Base-by-base conservation (phyloP, 129 eudicot species). In the Flaveria trinervia region DNA sequence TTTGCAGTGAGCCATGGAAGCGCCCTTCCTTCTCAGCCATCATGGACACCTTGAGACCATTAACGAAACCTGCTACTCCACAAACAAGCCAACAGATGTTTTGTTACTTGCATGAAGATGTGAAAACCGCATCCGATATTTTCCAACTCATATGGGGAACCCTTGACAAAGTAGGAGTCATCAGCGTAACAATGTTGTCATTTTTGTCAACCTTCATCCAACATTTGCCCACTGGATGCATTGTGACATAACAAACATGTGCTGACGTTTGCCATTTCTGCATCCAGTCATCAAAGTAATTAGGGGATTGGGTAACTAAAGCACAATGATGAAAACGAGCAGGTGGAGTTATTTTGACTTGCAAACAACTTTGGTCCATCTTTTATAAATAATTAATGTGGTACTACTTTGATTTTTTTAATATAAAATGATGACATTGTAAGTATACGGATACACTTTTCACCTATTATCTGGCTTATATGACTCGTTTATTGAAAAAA, bases 11-110 rank as follows among this genome's bases (percentile, higher is more conserved):
- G 75, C 87, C 96, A 46, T 79, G 85, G 91, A 84, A 84, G 56
- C 89, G 96, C 4, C 96, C 96, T 39, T 88, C 96, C 36, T 90
- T 88, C 79, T 55, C 89, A 64, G 79, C 76, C 78, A 86, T 90
- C 68, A 88, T 90, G 93, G 96, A 88, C 13, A 73, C 85, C 3
- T 77, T 82, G 57, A 78, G 74, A 82, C 85, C 78, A 2, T 65
- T 82, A 20, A 82, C 83, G 1, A 80, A 80, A 65, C 83, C 83
- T 65, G 55, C 83, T 26, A 80, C 83, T 30, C 79, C 83, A 72
- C 83, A 79, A 62, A 79, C 83, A 79, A 79, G 83, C 55, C 83
- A 80, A 72, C 83, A 17, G 83, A 80, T 50, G 79, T 80, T 41
- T 22, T 48, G 13, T 57, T 74, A 54, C 79, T 80, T 66, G 39